Percentiles rank a stretch among this genome's conserved stretches.
Conservation (phyloP, 257 asterid species). For the Nicotiana attenuata region DNA sequence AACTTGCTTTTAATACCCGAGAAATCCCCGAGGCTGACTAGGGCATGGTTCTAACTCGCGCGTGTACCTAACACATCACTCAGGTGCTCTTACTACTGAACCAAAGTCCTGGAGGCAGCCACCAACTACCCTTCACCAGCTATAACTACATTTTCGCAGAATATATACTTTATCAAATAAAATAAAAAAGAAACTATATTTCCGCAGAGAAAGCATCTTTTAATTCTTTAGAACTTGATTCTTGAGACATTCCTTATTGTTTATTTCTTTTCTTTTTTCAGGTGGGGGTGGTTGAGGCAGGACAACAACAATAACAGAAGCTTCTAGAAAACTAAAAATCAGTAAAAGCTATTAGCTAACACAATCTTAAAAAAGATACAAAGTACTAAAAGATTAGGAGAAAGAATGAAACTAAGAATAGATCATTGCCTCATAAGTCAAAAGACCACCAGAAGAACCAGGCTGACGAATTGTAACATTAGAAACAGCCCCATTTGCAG, state of each 20-base stretch:
- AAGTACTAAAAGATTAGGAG: neutral
- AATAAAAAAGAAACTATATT: neutral
- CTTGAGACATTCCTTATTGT: neutral
- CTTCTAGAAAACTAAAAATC: neutral
- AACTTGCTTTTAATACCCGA: too few relatives aligned
- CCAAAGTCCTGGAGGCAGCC: too few relatives aligned
- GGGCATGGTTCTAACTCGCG: too few relatives aligned
- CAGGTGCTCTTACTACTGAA: too few relatives aligned
- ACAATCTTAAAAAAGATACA: neutral
- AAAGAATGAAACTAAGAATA: neutral
- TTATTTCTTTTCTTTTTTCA: neutral
- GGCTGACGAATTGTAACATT: constrained; percentile 93
- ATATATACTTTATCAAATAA: neutral
- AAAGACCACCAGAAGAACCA: constrained; percentile 78
- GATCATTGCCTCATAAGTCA: constrained; percentile 76
- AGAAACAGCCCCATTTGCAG: constrained; percentile 90
- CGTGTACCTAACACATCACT: too few relatives aligned
- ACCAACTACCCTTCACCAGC: too few relatives aligned
- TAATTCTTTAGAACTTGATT: neutral
- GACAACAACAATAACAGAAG: constrained; percentile 2
- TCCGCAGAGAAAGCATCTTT: neutral
- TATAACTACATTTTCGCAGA: too few relatives aligned
- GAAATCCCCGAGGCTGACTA: too few relatives aligned
- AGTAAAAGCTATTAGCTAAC: neutral
- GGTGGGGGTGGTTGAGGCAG: neutral